A percentile compares a stretch with the other conserved stretches of the same genome.
Conservation (phyloP, 2,329 filamentous ascomycete species). For the Didymella exigua region DNA sequence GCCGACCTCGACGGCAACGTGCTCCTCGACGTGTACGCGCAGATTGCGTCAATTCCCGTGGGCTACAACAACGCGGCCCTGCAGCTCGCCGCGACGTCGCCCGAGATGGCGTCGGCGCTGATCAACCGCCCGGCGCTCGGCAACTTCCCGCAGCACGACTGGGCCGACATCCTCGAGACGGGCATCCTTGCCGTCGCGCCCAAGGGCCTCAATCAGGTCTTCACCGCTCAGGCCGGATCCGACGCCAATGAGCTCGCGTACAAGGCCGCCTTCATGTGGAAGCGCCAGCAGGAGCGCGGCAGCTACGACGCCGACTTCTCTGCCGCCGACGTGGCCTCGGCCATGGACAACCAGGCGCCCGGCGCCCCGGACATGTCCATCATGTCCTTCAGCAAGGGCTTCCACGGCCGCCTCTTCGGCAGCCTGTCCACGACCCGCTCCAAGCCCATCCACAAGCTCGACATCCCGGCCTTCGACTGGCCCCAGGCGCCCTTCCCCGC, state of each 20-base stretch:
- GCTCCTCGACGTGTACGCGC: slow-evolving; percentile 79
- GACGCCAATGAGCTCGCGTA: slow-evolving; percentile 94
- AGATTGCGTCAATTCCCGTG: slow-evolving; percentile 90
- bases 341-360: slow-evolving; percentile 82
- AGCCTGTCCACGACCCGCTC: slow-evolving; percentile 86
- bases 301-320: slow-evolving; percentile 80
- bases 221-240: slow-evolving; percentile 86
- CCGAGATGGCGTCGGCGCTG: slow-evolving; percentile 78
- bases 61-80: slow-evolving; percentile 90
- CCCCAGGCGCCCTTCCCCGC: slow-evolving; percentile 84
- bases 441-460: slow-evolving; percentile 93
- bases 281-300: slow-evolving; percentile 79
- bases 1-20: slow-evolving; percentile 73
- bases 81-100: slow-evolving; percentile 70
- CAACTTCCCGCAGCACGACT: slow-evolving; percentile 87
- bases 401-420: slow-evolving; percentile 91
- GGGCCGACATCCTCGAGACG: slow-evolving; percentile 77
- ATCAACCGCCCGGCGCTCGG: slow-evolving; percentile 90
- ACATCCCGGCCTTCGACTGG: slow-evolving; percentile 95
- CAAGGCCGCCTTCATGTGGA: slow-evolving; percentile 96
- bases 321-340: slow-evolving; percentile 71
- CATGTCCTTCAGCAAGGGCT: slow-evolving; percentile 83
- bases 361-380: slow-evolving; percentile 82
- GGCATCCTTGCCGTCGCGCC: slow-evolving; percentile 84
- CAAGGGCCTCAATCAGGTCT: slow-evolving; percentile 83